A percentile compares a stretch with the other conserved stretches of the same genome.
These are phyloP conservation scores for Phoma sp. DNA, from an alignment of 2,329 filamentous ascomycete genomes.

Conservation along the genomic window DNA sequence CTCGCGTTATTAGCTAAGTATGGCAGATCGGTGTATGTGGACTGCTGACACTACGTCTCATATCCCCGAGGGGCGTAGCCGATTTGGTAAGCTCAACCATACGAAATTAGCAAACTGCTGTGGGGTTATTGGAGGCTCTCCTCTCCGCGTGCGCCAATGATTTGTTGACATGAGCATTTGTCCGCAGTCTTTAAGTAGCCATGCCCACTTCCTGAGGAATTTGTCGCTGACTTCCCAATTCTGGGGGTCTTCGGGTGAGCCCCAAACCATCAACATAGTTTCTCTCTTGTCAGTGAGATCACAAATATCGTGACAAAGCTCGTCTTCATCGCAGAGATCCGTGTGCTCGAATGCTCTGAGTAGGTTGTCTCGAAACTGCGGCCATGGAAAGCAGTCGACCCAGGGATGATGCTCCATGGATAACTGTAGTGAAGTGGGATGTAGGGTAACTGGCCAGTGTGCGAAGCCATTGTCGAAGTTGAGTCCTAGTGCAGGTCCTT, in stretches of 20 bases:
- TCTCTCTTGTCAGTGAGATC: constrained; percentile 13
- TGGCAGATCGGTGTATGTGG: constrained; percentile 3
- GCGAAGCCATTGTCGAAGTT: not conserved
- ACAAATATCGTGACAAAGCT: constrained; percentile 25
- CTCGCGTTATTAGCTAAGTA: not conserved
- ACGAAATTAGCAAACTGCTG: constrained; percentile 9
- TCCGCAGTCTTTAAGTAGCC: constrained; percentile 47
- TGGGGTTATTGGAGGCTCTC: constrained; percentile 16
- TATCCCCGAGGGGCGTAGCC: not conserved
- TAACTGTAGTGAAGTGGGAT: constrained; percentile 49
- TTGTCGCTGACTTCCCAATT: constrained; percentile 57
- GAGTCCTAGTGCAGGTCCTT: not conserved
- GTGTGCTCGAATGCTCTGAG: constrained; percentile 43
- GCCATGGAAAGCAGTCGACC: constrained; percentile 47
- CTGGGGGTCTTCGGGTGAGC: constrained; percentile 51
- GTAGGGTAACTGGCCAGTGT: constrained; percentile 16
- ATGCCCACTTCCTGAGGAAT: constrained; percentile 56
- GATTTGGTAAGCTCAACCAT: constrained; percentile 6
- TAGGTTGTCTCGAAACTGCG: constrained; percentile 50
- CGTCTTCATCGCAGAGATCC: constrained; percentile 29
- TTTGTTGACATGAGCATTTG: constrained; percentile 45
- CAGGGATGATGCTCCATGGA: constrained; percentile 51
- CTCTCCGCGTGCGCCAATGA: constrained; percentile 23
- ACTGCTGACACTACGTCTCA: constrained; percentile 13
- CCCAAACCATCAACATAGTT: constrained; percentile 55